Evolutionary conservation across 2,329 filamentous ascomycete species (phyloP).

Genomic region (Gyromitra esculenta): DNA sequence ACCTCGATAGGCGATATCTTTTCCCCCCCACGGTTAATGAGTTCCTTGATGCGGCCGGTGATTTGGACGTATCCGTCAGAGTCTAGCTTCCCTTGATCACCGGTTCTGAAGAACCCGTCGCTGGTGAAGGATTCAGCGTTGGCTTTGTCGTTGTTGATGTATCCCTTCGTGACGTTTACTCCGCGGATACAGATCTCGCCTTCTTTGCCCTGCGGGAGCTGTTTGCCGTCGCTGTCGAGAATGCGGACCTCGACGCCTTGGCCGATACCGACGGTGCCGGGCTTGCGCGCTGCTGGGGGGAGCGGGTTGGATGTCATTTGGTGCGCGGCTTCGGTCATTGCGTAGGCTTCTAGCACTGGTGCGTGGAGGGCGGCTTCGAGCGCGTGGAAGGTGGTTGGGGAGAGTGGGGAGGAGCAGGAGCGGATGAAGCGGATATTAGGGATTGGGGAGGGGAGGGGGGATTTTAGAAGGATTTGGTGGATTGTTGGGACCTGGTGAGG

Average conservation of each 20-base stretch:
- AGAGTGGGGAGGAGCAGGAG: constrained; percentile 84
- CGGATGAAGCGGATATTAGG: constrained; percentile 85
- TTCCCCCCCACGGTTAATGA: constrained; percentile 90
- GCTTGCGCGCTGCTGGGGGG: constrained; percentile 76
- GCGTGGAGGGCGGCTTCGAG: constrained; percentile 79
- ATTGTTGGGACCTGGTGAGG: constrained; percentile 72
- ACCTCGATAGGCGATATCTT: constrained; percentile 90
- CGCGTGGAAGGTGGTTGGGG: constrained; percentile 81
- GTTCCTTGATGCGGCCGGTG: constrained; percentile 90
- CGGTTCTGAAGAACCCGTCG: constrained; percentile 85
- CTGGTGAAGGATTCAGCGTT: constrained; percentile 78
- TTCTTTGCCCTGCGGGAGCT: constrained; percentile 72
- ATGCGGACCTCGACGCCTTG: constrained; percentile 86
- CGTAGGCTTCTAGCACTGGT: constrained; percentile 87
- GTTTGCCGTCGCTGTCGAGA: constrained; percentile 73
- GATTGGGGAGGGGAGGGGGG: constrained; percentile 72
- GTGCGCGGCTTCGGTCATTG: constrained; percentile 90
- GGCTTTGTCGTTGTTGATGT: constrained; percentile 82
- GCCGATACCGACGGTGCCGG: constrained; percentile 82
- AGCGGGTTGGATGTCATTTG: constrained; percentile 83
- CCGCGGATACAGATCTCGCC: constrained; percentile 85
- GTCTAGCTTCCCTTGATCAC: constrained; percentile 84
- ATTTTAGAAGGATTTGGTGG: constrained; percentile 85
- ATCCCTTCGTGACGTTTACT: constrained; percentile 84
- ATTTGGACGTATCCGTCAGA: constrained; percentile 83